Conservation (phyloP, 2,329 filamentous ascomycete species). For the Cercospora sp. region DNA sequence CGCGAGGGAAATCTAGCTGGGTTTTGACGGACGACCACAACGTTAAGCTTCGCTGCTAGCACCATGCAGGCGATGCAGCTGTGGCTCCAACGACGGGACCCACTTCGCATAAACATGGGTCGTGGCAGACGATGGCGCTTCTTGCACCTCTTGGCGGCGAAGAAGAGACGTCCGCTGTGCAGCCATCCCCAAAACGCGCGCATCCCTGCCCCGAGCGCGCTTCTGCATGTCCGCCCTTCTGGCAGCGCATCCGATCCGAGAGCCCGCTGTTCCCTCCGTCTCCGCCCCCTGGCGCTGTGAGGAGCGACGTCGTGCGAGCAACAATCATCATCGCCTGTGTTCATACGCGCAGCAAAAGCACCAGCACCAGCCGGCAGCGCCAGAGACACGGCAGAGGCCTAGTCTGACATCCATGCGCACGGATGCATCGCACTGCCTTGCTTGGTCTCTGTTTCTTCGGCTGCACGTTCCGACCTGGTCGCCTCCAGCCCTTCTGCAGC, state of each 20-base stretch:
- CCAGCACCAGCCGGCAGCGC: neutral
- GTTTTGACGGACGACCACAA: constrained; percentile 3
- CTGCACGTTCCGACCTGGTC: constrained; percentile 2
- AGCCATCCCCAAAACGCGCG: neutral
- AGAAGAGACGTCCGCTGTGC: neutral
- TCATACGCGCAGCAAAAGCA: neutral
- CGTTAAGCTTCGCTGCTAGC: constrained; percentile 2
- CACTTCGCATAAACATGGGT: neutral
- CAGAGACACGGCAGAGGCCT: neutral
- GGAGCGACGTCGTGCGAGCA: neutral
- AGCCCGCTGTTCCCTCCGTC: neutral
- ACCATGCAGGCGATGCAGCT: neutral
- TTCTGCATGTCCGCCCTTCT: neutral
- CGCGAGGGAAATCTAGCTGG: neutral
- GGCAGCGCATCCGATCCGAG: neutral
- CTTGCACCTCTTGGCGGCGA: neutral
- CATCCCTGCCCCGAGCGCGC: neutral
- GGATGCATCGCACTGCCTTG: neutral
- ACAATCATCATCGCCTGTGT: no score
- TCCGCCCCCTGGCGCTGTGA: neutral
- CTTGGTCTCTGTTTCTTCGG: constrained; percentile 6
- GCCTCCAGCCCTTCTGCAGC: neutral
- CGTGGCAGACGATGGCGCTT: neutral
- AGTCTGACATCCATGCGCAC: neutral
- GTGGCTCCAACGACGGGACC: neutral